Conservation (phyloP, 2,329 filamentous ascomycete genomes). For the Sporothrix dimorphospora region DNA sequence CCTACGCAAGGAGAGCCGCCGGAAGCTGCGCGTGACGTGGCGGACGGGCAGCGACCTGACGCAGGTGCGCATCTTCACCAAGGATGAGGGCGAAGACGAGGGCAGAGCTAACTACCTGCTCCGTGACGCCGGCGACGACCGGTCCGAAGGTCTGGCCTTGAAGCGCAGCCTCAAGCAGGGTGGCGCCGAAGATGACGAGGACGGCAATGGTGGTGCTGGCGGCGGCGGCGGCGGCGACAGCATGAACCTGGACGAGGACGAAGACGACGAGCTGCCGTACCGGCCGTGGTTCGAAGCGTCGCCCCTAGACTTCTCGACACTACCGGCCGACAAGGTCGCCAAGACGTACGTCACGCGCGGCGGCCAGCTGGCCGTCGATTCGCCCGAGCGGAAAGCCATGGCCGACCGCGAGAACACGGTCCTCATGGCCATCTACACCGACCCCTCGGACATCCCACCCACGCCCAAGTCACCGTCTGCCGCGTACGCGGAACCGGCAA, state of each 20-base stretch:
- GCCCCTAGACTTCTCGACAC: constrained; percentile 49
- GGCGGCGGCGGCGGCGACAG: constrained; percentile 10
- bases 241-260: constrained; percentile 34
- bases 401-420: constrained; percentile 60
- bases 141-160: constrained; percentile 71
- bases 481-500: not conserved
- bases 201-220: constrained; percentile 37
- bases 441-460: constrained; percentile 57
- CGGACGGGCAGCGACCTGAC: constrained; percentile 69
- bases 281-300: constrained; percentile 57
- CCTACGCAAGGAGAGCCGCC: constrained; percentile 71
- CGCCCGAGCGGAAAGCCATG: constrained; percentile 60
- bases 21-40: constrained; percentile 71
- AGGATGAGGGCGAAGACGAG: constrained; percentile 73
- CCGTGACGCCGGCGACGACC: constrained; percentile 72
- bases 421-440: constrained; percentile 64
- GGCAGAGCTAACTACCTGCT: constrained; percentile 69
- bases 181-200: constrained; percentile 59
- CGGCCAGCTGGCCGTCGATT: constrained; percentile 55
- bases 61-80: constrained; percentile 69
- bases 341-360: constrained; percentile 59
- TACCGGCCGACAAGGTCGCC: constrained; percentile 51
- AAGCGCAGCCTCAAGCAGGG: constrained; percentile 56
- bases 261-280: constrained; percentile 59
- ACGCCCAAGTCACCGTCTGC: constrained; percentile 57